Evolutionary conservation across 345 rosid species (phyloP).

Genomic region (Ceriops tagal): DNA sequence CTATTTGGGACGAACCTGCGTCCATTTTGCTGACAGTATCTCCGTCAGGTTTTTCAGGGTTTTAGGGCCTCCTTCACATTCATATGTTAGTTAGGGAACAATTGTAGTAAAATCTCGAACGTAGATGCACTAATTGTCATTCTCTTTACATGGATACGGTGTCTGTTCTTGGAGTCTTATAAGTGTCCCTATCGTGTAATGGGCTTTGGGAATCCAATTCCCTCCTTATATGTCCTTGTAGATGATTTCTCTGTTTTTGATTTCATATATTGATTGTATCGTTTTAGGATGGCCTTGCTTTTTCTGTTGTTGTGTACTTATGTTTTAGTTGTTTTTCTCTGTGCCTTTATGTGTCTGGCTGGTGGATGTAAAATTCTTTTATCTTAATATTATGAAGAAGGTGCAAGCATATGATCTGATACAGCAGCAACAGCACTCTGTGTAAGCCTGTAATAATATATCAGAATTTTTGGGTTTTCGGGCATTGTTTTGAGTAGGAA

Average conservation of each 20-base stretch:
- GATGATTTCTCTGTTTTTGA: constrained; percentile 9
- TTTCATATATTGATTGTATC: not conserved
- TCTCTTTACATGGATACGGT: not conserved
- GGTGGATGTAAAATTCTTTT: constrained; percentile 1
- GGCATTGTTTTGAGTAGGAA: too few relatives aligned
- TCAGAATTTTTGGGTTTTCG: too few relatives aligned
- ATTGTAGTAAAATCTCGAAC: not conserved
- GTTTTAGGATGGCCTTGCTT: constrained; percentile 7
- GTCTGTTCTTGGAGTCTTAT: constrained; percentile 4
- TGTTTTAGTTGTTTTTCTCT: constrained; percentile 1
- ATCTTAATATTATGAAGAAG: not conserved
- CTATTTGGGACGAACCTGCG: not conserved
- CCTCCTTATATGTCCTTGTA: constrained; percentile 1
- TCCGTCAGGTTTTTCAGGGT: not conserved
- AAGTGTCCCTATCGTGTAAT: constrained; percentile 1
- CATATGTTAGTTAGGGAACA: not conserved
- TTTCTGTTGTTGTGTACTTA: constrained; percentile 19
- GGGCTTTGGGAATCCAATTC: constrained; percentile 18
- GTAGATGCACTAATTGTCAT: not conserved
- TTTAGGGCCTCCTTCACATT: not conserved
- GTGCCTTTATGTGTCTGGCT: not conserved
- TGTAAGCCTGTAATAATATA: too few relatives aligned
- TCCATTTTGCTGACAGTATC: not conserved
- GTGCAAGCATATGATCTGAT: not conserved
- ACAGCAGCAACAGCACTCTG: too few relatives aligned